Percentiles rank a stretch among this genome's conserved stretches.
Conservation (phyloP, 2,329 filamentous ascomycete species). For the Massarina eburnea region DNA sequence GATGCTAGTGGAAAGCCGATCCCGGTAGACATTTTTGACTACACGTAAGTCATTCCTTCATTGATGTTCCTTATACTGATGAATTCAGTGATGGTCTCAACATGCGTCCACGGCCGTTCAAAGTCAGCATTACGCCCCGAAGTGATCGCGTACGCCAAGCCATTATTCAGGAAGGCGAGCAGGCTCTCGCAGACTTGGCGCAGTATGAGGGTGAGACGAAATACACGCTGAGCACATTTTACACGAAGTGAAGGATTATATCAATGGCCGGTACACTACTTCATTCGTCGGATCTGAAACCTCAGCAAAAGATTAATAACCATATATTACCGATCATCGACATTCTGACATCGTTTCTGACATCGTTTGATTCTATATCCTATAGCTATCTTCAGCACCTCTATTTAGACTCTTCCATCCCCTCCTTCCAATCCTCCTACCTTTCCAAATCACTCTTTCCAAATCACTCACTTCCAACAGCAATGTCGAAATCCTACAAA, state of each 20-base stretch:
- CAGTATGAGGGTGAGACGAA: conserved; percentile 59
- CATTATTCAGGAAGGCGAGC: conserved; percentile 55
- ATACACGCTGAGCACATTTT: conserved; percentile 53
- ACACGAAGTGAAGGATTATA: conserved; percentile 10
- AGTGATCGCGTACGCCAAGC: conserved; percentile 52
- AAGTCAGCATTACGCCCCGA: conserved; percentile 56
- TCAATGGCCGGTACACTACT: no score
- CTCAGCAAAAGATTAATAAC: no score
- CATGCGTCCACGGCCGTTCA: conserved; percentile 59
- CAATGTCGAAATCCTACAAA: conserved; percentile 3
- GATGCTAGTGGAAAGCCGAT: conserved; percentile 49
- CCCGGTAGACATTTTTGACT: conserved; percentile 60
- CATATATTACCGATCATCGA: no score
- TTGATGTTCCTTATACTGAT: conserved; percentile 7
- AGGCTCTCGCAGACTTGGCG: conserved; percentile 55
- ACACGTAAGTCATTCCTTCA: conserved; percentile 46
- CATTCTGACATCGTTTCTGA: no score
- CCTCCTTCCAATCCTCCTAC: no score
- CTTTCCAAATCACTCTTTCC: no score
- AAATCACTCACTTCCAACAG: not conserved
- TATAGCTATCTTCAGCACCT: no score
- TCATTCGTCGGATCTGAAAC: no score
- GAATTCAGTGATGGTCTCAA: conserved; percentile 56
- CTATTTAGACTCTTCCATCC: no score
- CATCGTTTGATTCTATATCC: no score